Conservation (phyloP, 2,329 filamentous ascomycete genomes). For the Parafenestella ontariensis region DNA sequence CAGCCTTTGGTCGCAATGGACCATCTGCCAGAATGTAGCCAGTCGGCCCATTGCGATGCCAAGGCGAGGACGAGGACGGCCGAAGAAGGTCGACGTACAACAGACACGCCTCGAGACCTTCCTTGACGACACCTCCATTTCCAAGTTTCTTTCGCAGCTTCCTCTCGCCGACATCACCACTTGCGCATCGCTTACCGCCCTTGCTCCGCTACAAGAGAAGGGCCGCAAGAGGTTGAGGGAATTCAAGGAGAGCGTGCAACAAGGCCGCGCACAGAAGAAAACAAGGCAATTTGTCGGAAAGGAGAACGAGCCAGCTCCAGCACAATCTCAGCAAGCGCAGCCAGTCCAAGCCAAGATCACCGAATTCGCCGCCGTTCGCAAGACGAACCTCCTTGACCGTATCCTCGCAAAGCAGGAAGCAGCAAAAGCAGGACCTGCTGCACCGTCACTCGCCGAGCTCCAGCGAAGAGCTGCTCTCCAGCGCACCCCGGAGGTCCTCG, state of each 20-base stretch:
- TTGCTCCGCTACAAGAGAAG: slow-evolving; percentile 66
- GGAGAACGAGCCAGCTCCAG: slow-evolving; percentile 34
- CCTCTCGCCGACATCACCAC: slow-evolving; percentile 62
- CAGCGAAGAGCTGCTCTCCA: slow-evolving; percentile 57
- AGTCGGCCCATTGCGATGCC: slow-evolving; percentile 39
- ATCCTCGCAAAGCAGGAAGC: slow-evolving; percentile 59
- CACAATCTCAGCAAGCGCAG: slow-evolving; percentile 16
- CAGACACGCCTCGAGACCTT: slow-evolving; percentile 60
- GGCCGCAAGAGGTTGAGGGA: slow-evolving; percentile 74
- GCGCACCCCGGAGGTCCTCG: slow-evolving; percentile 54
- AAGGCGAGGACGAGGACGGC: slow-evolving; percentile 45
- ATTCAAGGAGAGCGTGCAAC: slow-evolving; percentile 67
- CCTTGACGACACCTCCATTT: slow-evolving; percentile 42
- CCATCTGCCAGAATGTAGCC: slow-evolving; percentile 28
- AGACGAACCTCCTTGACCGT: slow-evolving; percentile 57
- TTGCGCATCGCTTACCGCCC: slow-evolving; percentile 60
- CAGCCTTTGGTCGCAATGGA: slow-evolving; percentile 55
- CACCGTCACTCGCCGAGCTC: slow-evolving; percentile 52
- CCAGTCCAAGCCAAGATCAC: slow-evolving; percentile 46
- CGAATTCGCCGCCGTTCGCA: slow-evolving; percentile 50
- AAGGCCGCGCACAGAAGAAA: slow-evolving; percentile 43
- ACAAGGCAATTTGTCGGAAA: slow-evolving; percentile 36
- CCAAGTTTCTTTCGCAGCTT: slow-evolving; percentile 63
- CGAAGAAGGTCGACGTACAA: slow-evolving; percentile 35
- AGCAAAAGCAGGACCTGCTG: slow-evolving; percentile 45